Percentiles rank a stretch among this genome's conserved stretches.
Evolutionary conservation across 192 early-diverging fungal species (phyloP).

Genomic region (Podochytrium sp.): DNA sequence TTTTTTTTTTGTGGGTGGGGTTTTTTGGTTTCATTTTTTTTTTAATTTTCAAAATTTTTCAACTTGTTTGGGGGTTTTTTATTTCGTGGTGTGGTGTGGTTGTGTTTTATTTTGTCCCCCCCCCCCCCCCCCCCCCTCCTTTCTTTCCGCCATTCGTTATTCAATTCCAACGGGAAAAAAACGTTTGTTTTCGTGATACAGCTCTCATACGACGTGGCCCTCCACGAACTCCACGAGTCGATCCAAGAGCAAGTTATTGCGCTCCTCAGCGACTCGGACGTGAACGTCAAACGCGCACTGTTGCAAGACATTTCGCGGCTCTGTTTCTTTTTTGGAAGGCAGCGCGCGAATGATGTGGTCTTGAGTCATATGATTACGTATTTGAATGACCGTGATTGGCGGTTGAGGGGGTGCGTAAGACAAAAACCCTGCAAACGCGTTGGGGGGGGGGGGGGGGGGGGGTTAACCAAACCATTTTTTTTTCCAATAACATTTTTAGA

Average conservation of each 20-base stretch:
- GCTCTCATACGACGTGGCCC: slow-evolving; percentile 72
- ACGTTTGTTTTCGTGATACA: too few relatives aligned
- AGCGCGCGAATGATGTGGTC: slow-evolving; percentile 79
- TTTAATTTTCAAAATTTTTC: slow-evolving; percentile 23
- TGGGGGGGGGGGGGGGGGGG: too few relatives aligned
- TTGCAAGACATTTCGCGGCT: slow-evolving; percentile 80
- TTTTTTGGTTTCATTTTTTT: neutral
- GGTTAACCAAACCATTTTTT: neutral
- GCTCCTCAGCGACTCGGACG: slow-evolving; percentile 79
- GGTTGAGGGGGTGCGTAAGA: slow-evolving; percentile 71
- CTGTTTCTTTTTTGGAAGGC: slow-evolving; percentile 82
- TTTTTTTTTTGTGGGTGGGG: neutral
- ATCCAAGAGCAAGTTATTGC: slow-evolving; percentile 82
- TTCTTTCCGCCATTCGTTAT: too few relatives aligned
- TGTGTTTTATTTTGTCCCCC: too few relatives aligned
- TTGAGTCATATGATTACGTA: slow-evolving; percentile 96
- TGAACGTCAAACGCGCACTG: slow-evolving; percentile 83
- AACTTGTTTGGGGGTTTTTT: too few relatives aligned
- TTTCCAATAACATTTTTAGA: slow-evolving; percentile 67
- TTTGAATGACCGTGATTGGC: slow-evolving; percentile 95
- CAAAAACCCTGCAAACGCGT: neutral
- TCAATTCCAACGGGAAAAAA: too few relatives aligned
- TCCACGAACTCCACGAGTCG: slow-evolving; percentile 76
- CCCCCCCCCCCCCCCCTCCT: neutral
- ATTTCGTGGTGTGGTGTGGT: too few relatives aligned